Base-by-base conservation (phyloP, 2,329 filamentous ascomycete species). In the Aspergillus sp. region DNA sequence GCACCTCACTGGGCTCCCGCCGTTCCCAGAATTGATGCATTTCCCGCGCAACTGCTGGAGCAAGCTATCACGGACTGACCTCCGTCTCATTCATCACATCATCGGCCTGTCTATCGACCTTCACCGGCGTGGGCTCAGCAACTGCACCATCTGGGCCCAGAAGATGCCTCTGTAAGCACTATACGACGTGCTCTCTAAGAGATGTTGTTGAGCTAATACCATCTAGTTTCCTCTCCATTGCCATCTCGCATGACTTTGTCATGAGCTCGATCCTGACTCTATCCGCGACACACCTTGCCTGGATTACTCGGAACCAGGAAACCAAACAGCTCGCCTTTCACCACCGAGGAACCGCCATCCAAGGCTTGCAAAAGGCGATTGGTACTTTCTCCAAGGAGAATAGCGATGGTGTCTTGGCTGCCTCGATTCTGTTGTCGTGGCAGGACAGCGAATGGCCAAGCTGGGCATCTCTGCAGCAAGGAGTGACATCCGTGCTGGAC, bases 391-490 rank as follows among this genome's bases (percentile, higher is more conserved):
- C 91, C 2, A 88, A 88, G 69, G 88, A 90, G 56, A 96, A 93
- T 64, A 94, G 92, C 2, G 94, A 99, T 78, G 93, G 93, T 48
- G 89, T 97, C 64, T 85, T 99, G 58, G 94, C 93, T 28, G 92
- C 93, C 34, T 97, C 94, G 28, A 87, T 97, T 49, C 86, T 98
- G 52, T 85, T 99, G 54, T 96, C 93, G 43, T 98, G 95, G 93
- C 94, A 98, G 81, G 91, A 92, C 59, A 95, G 90, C 63, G 94
- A 98, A 81, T 98, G 93, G 91, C 89, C 90, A 76, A 91, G 89
- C 78, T 98, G 94, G 94, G 92, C 90, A 65, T 93, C 93, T 68
- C 82, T 97, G 63, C 95, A 97, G 83, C 91, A 94, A 72, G 94
- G 93, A 62, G 93, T 93, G 63, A 92, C 91, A 59, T 93, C 91